Conservation (phyloP, 441 rosid genomes). For the Cnidoscolus chayamansa region DNA sequence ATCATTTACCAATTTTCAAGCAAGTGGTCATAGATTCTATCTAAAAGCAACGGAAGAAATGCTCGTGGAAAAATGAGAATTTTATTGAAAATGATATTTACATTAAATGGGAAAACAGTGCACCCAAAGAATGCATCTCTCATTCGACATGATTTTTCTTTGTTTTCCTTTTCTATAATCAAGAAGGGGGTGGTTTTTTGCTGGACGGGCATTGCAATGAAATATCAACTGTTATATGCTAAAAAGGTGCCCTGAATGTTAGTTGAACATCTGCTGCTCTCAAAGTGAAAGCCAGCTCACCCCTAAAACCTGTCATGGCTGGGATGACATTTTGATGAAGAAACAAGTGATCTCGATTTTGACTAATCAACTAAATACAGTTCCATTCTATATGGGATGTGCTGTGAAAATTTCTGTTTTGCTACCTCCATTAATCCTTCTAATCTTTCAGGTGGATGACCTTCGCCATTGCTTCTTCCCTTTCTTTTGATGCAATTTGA, state of each 20-base stretch:
- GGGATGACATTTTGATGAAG: neutral
- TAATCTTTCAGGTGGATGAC: conserved; percentile 63
- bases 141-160: neutral
- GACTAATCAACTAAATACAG: neutral
- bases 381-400: conserved; percentile 5
- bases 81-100: conserved; percentile 6
- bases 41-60: neutral
- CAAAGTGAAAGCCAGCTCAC: neutral
- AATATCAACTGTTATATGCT: neutral
- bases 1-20: no score
- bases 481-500: conserved; percentile 84
- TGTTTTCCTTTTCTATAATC: neutral
- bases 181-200: neutral
- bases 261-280: neutral
- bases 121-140: neutral
- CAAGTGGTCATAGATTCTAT: neutral
- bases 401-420: neutral
- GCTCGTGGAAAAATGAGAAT: neutral
- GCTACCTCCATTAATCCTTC: neutral
- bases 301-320: neutral
- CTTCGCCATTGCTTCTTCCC: conserved; percentile 93
- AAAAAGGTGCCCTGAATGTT: neutral
- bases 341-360: neutral
- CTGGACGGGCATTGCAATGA: neutral
- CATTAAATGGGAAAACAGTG: neutral